Percentiles rank a stretch among this genome's conserved stretches.
Evolutionary conservation across 139 green algal genomes (phyloP).

Genomic region (Coelastrella sp.): DNA sequence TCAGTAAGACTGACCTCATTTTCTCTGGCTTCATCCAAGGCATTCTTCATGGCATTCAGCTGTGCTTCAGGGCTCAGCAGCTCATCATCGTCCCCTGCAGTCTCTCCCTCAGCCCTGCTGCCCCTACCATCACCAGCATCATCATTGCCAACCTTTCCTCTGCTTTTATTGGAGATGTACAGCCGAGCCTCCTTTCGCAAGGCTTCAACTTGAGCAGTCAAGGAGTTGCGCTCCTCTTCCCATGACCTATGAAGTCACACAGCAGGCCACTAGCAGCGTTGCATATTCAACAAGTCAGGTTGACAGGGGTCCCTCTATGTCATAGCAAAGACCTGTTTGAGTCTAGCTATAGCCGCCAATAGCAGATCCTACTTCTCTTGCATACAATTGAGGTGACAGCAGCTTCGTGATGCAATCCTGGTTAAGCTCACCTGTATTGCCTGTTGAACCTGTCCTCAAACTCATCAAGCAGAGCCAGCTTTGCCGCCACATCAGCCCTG

Average conservation of each 20-base stretch:
- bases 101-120: background rate
- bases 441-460: slow-evolving; percentile 74
- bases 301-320: no score
- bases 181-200: slow-evolving; percentile 40
- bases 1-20: slow-evolving; percentile 68
- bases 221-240: slow-evolving; percentile 62
- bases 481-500: slow-evolving; percentile 62
- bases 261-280: no score
- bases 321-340: no score
- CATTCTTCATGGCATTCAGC: slow-evolving; percentile 47
- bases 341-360: no score
- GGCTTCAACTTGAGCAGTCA: slow-evolving; percentile 63
- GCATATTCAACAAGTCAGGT: no score
- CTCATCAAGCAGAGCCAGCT: slow-evolving; percentile 77
- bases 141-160: background rate
- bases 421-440: slow-evolving; percentile 62
- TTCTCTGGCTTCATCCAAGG: slow-evolving; percentile 59
- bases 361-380: no score
- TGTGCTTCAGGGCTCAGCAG: slow-evolving; percentile 43
- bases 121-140: background rate
- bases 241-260: no score
- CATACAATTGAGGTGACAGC: no score
- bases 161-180: slow-evolving; percentile 13
- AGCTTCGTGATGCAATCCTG: no score
- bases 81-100: slow-evolving; percentile 21